Evolutionary conservation across 352 stramenopile species (phyloP), one percentile per base, ranked within the genome.

Genomic region (Phytophthora chlamydospora): DNA sequence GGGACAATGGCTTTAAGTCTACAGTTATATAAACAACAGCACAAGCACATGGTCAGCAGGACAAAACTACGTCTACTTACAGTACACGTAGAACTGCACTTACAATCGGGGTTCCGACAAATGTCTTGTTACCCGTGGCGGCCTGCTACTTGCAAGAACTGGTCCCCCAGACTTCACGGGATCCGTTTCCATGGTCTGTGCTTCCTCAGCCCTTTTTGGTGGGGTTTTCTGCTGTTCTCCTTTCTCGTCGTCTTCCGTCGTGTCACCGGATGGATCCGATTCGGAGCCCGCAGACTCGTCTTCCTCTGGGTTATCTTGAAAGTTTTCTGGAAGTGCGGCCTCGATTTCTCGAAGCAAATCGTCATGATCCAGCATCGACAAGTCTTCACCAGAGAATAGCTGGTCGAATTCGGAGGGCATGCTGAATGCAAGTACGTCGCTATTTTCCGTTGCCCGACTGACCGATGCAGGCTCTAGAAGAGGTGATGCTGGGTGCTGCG

Each of bases 291-390:
- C 60, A 0, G 81, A 91, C 24, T 46, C 75, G 31, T 83, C 76
- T 40, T 89, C 75, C 40, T 83, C 73, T 12, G 48, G 49, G 14
- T 59, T 66, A 16, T 85, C 75, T n/a, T 71, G 35, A 19, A 89
- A 38, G 27, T 76, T 64, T 5, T 85, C 76, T 4, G 84, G 78
- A n/a, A 91, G 63, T 14, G 63, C 51, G 14, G 77, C 80, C 33
- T 90, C 78, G 24, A 93, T 91, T 36, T 93, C 82, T 38, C 79
- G 73, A 12, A 93, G 68, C 39, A 93, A 32, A 17, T 84, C 75
- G 13, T 89, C 78, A 0, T 78, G 68, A 1, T 80, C 64, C 27
- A 88, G 57, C 42, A 85, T 47, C 24, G 70, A 58, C 31, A 81
- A 48, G 13, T 70, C 68, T 39, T 71, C 49, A 9, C 61, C 59